Evolutionary conservation across 768 basidiomycete species (phyloP).

Genomic region (Termitomyces sp.): DNA sequence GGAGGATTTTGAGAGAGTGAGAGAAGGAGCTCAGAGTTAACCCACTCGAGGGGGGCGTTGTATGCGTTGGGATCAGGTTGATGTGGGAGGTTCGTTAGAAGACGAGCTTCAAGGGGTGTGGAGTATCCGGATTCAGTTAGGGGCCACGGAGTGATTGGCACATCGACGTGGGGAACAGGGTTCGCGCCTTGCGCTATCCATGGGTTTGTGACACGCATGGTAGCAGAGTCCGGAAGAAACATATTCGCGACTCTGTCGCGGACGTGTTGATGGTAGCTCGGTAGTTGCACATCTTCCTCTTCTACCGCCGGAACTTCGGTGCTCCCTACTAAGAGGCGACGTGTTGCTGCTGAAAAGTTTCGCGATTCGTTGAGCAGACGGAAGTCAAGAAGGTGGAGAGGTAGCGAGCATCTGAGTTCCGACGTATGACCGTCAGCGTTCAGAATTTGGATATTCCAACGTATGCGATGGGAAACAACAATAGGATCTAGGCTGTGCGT

Average conservation of each 20-base stretch:
- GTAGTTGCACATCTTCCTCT: constrained; percentile 71
- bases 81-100: constrained; percentile 38
- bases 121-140: constrained; percentile 26
- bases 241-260: constrained; percentile 84
- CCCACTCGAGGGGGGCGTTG: constrained; percentile 61
- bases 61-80: constrained; percentile 34
- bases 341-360: constrained; percentile 64
- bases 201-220: constrained; percentile 59
- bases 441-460: constrained; percentile 72
- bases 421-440: constrained; percentile 92
- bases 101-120: constrained; percentile 34
- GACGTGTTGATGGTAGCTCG: constrained; percentile 86
- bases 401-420: constrained; percentile 91
- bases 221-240: constrained; percentile 60
- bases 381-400: constrained; percentile 76
- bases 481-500: constrained; percentile 76
- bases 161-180: constrained; percentile 21
- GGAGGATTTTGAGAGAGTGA: constrained; percentile 43
- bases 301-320: constrained; percentile 31
- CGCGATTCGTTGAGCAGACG: constrained; percentile 72
- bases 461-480: constrained; percentile 68
- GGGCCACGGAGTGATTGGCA: constrained; percentile 10
- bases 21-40: constrained; percentile 79
- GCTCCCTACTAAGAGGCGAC: constrained; percentile 57
- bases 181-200: constrained; percentile 44